phyloP scores from a whole-genome alignment of 148 eudicot species.

The Camellia japonica region DNA sequence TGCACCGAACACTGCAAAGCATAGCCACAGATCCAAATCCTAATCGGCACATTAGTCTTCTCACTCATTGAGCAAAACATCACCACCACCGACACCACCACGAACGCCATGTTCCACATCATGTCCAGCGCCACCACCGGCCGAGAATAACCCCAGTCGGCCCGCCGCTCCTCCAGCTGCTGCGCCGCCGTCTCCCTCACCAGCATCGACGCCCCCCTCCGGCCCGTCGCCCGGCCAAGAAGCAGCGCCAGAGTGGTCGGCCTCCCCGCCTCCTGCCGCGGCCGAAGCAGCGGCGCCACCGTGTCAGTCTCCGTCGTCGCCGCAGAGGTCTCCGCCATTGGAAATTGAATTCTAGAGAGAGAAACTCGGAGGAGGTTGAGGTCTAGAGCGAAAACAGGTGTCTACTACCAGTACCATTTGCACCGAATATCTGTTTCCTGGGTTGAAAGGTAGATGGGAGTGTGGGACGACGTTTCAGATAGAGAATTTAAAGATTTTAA shows the following conservation, averaged over 20 bases:
- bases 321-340: constrained; percentile 18
- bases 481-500: no score
- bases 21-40: constrained; percentile 90
- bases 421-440: no score
- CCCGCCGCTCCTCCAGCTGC: constrained; percentile 79
- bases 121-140: constrained; percentile 90
- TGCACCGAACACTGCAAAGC: constrained; percentile 78
- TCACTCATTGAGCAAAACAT: constrained; percentile 48
- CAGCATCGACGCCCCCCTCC: constrained; percentile 72
- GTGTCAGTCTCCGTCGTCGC: neutral
- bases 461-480: no score
- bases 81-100: constrained; percentile 53
- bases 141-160: constrained; percentile 91
- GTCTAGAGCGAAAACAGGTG: no score
- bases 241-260: constrained; percentile 47
- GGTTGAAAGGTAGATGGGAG: no score
- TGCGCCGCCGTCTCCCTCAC: constrained; percentile 94
- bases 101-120: constrained; percentile 76
- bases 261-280: constrained; percentile 29
- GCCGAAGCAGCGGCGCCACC: constrained; percentile 19
- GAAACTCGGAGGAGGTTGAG: no score
- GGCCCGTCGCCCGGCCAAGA: constrained; percentile 60
- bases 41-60: constrained; percentile 64
- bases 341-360: no score
- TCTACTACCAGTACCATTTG: no score